Evolutionary conservation across 2,329 filamentous ascomycete genomes (phyloP).

Genomic region (Penicillium digitatum): DNA sequence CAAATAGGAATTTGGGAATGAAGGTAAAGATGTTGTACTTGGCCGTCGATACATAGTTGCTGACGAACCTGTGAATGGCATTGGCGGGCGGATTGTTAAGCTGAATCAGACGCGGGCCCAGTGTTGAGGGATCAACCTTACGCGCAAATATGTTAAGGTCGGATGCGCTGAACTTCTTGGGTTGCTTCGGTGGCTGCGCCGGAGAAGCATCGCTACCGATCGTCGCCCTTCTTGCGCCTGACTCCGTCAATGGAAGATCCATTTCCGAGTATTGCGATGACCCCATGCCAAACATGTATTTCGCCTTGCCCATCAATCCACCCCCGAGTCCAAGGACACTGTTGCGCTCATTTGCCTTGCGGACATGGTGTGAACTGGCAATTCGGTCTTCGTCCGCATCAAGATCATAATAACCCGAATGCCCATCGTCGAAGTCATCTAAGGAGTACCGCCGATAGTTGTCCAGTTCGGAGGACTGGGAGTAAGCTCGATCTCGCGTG

Average conservation of each 20-base stretch:
- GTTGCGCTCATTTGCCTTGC: conserved; percentile 71
- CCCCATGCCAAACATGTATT: conserved; percentile 85
- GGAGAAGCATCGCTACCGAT: conserved; percentile 45
- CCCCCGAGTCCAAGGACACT: conserved; percentile 85
- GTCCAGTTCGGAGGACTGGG: conserved; percentile 74
- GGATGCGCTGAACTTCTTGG: conserved; percentile 62
- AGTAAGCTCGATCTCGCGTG: conserved; percentile 49
- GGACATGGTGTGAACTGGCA: conserved; percentile 45
- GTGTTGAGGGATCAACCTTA: conserved; percentile 81
- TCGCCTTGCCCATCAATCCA: conserved; percentile 79
- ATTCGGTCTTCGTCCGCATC: conserved; percentile 56
- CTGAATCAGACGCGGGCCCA: conserved; percentile 88
- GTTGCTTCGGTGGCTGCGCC: conserved; percentile 42
- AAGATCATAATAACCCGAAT: conserved; percentile 74
- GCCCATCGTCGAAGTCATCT: conserved; percentile 77
- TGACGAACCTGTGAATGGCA: conserved; percentile 79
- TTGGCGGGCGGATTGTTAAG: conserved; percentile 97
- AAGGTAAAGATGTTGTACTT: conserved; percentile 96
- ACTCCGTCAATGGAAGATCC: conserved; percentile 90
- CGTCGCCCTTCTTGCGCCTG: conserved; percentile 51
- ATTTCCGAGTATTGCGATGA: conserved; percentile 86
- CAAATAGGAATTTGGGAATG: conserved; percentile 91
- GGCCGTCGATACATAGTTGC: conserved; percentile 95
- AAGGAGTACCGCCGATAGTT: conserved; percentile 90
- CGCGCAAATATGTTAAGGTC: conserved; percentile 87